These are phyloP conservation scores for Coniosporium apollinis DNA, from an alignment of 495 filamentous ascomycete genomes.

Conservation along the genomic window DNA sequence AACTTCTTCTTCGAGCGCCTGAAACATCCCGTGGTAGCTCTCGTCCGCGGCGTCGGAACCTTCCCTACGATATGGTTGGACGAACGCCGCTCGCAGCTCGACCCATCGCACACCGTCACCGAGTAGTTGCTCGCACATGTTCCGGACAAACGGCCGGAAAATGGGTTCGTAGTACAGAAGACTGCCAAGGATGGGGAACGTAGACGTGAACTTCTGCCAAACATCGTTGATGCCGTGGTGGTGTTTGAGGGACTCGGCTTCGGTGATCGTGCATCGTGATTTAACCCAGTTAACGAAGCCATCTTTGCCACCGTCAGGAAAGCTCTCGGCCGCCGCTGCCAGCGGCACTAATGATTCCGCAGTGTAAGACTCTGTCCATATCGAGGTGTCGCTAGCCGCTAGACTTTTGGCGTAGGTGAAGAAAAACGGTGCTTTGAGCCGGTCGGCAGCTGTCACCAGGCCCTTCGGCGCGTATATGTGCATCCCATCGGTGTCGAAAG, in stretches of 20 bases:
- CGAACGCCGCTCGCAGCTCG: constrained; percentile 47
- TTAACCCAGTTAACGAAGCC: constrained; percentile 72
- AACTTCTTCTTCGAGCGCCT: constrained; percentile 62
- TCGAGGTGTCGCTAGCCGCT: constrained; percentile 12
- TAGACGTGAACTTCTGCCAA: constrained; percentile 58
- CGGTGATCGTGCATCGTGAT: constrained; percentile 48
- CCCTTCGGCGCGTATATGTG: constrained; percentile 43
- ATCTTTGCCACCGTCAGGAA: constrained; percentile 47
- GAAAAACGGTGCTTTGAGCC: constrained; percentile 28
- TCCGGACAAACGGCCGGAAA: constrained; percentile 54
- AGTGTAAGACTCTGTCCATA: constrained; percentile 51
- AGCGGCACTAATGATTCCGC: constrained; percentile 36
- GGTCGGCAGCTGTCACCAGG: constrained; percentile 27
- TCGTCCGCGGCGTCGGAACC: constrained; percentile 42
- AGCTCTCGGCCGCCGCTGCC: constrained; percentile 47
- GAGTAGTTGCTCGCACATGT: constrained; percentile 47
- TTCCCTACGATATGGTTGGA: constrained; percentile 39
- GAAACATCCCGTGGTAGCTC: constrained; percentile 47
- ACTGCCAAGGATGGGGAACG: constrained; percentile 51
- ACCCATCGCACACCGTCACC: constrained; percentile 71
- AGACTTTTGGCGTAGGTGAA: constrained; percentile 37
- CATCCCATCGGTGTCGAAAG: constrained; percentile 59
- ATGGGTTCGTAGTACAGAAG: constrained; percentile 86
- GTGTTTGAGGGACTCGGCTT: constrained; percentile 57
- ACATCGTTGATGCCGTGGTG: constrained; percentile 65